Conservation (phyloP, 2,329 filamentous ascomycete species). For the Scytalidium sp. region DNA sequence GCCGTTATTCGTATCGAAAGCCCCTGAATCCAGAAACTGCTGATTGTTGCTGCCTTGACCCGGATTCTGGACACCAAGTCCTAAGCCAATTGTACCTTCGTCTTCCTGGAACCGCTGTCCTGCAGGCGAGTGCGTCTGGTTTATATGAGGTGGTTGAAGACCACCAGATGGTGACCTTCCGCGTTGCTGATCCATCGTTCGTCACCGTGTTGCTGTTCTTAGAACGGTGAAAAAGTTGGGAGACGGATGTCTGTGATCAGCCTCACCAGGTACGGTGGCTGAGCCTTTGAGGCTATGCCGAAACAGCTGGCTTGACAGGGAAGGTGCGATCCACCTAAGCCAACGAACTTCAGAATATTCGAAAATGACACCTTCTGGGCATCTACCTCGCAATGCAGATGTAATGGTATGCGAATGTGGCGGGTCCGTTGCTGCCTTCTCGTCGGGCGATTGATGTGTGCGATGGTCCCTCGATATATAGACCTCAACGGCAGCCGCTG, state of each 20-base stretch:
- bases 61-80: slow-evolving; percentile 49
- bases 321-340: neutral
- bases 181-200: slow-evolving; percentile 53
- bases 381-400: too few relatives aligned
- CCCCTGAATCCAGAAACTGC: slow-evolving; percentile 44
- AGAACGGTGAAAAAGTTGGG: slow-evolving; percentile 24
- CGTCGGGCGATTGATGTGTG: too few relatives aligned
- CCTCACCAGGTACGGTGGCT: slow-evolving; percentile 24
- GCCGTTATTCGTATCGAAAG: slow-evolving; percentile 28
- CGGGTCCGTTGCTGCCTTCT: too few relatives aligned
- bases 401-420: too few relatives aligned
- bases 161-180: slow-evolving; percentile 62
- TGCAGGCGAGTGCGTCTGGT: slow-evolving; percentile 62
- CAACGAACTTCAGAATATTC: neutral
- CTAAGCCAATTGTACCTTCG: slow-evolving; percentile 52
- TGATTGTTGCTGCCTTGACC: slow-evolving; percentile 33
- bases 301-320: slow-evolving; percentile 14
- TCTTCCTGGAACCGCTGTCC: slow-evolving; percentile 43
- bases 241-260: slow-evolving; percentile 13
- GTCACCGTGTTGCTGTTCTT: slow-evolving; percentile 28
- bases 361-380: too few relatives aligned
- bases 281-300: slow-evolving; percentile 26
- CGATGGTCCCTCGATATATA: too few relatives aligned
- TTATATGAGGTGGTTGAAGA: slow-evolving; percentile 61
- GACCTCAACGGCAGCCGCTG: too few relatives aligned